Conservation (phyloP, 495 filamentous ascomycete genomes). For the Aspergillus leporis region DNA sequence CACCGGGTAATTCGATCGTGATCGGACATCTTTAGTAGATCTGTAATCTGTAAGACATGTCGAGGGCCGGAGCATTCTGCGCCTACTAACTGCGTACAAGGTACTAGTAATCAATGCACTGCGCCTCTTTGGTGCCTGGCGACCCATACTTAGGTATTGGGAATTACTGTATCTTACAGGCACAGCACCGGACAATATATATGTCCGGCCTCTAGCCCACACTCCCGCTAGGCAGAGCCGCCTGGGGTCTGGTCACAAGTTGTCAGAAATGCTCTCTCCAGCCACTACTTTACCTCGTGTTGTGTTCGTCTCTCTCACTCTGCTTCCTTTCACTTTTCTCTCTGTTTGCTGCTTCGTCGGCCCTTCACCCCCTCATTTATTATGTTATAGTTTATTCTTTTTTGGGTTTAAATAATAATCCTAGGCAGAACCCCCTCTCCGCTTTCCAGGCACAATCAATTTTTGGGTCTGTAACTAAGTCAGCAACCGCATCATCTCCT, state of each 20-base stretch:
- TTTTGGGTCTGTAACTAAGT: background rate
- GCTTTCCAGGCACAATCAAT: background rate
- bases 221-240: slow-evolving; percentile 14
- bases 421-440: slow-evolving; percentile 1
- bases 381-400: background rate
- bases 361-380: slow-evolving; percentile 3
- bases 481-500: slow-evolving; percentile 8
- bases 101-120: background rate
- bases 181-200: background rate
- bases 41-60: too few species aligned
- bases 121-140: background rate
- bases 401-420: background rate
- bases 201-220: background rate
- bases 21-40: too few species aligned
- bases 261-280: slow-evolving; percentile 13
- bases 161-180: slow-evolving; percentile 5
- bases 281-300: slow-evolving; percentile 12
- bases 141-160: slow-evolving; percentile 9
- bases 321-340: slow-evolving; percentile 10
- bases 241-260: slow-evolving; percentile 12
- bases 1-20: background rate
- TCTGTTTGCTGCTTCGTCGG: slow-evolving; percentile 5
- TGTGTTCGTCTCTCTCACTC: slow-evolving; percentile 8
- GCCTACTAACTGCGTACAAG: background rate
- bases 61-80: too few species aligned